phyloP scores from a whole-genome alignment of 1,139 yeast species.

The Maudiozyma humilis region DNA sequence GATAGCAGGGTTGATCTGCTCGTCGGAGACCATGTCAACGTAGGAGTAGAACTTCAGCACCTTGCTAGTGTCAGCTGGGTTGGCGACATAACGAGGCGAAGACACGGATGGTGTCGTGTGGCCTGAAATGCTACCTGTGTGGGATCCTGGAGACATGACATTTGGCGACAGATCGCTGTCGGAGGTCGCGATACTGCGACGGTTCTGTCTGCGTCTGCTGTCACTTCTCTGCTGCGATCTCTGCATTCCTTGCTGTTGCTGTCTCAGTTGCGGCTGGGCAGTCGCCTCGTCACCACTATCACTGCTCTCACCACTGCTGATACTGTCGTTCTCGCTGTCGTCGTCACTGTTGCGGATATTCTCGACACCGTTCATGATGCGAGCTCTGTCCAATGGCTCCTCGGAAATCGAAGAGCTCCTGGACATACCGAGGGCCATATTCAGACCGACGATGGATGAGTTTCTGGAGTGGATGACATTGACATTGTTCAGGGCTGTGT shows the following conservation, averaged over 20 bases:
- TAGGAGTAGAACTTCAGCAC: constrained; percentile 60
- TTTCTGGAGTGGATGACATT: constrained; percentile 64
- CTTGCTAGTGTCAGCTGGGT: constrained; percentile 2
- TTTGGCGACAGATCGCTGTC: not conserved
- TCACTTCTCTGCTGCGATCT: not conserved
- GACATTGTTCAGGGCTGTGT: constrained; percentile 54
- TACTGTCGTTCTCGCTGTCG: not conserved
- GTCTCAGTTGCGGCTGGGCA: not conserved
- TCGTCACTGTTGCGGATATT: not conserved
- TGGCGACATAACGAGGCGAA: not conserved
- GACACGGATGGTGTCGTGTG: not conserved
- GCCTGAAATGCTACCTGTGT: constrained; percentile 1
- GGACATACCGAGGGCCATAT: constrained; percentile 47
- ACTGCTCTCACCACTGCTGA: too few species aligned
- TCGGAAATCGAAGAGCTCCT: constrained; percentile 4
- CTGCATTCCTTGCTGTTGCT: not conserved
- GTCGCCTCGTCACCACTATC: not conserved
- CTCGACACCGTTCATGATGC: not conserved
- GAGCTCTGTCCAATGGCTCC: too few species aligned
- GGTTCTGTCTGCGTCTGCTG: not conserved
- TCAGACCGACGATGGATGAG: constrained; percentile 45
- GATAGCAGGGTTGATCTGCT: constrained; percentile 36
- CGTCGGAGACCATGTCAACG: constrained; percentile 68
- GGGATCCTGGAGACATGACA: not conserved
- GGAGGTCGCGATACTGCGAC: not conserved